These are phyloP conservation scores for Rhizophagus clarus DNA, from an alignment of 192 early-diverging fungal genomes.

Conservation along the genomic window DNA sequence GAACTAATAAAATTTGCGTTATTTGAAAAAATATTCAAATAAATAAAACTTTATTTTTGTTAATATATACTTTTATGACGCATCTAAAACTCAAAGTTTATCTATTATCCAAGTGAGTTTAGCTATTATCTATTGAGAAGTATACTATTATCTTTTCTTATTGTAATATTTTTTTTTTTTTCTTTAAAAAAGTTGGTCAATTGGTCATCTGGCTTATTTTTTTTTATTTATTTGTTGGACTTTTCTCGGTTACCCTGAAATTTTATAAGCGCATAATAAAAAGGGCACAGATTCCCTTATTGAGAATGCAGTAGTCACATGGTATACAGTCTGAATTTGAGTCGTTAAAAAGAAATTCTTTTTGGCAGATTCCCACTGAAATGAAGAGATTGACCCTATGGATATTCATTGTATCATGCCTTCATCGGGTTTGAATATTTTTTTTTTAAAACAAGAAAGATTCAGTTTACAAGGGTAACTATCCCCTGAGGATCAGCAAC, in stretches of 20 bases:
- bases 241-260: not conserved
- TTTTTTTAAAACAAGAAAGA: not conserved
- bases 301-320: not conserved
- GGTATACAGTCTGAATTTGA: not conserved
- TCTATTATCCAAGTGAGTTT: not conserved
- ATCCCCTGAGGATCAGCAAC: too few relatives aligned
- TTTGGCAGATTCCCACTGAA: not conserved
- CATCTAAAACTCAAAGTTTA: not conserved
- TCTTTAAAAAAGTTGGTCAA: not conserved
- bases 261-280: not conserved
- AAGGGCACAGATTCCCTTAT: not conserved
- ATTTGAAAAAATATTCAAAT: not conserved
- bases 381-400: not conserved
- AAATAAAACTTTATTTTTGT: not conserved
- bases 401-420: not conserved
- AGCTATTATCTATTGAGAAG: not conserved
- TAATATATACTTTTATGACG: not conserved
- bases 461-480: not conserved
- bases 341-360: not conserved
- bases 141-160: not conserved
- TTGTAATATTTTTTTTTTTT: not conserved
- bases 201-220: not conserved
- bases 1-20: not conserved
- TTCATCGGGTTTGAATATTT: not conserved
- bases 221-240: not conserved